Base-by-base conservation (phyloP, 257 asterid species). In the Solanum stenotomum region DNA sequence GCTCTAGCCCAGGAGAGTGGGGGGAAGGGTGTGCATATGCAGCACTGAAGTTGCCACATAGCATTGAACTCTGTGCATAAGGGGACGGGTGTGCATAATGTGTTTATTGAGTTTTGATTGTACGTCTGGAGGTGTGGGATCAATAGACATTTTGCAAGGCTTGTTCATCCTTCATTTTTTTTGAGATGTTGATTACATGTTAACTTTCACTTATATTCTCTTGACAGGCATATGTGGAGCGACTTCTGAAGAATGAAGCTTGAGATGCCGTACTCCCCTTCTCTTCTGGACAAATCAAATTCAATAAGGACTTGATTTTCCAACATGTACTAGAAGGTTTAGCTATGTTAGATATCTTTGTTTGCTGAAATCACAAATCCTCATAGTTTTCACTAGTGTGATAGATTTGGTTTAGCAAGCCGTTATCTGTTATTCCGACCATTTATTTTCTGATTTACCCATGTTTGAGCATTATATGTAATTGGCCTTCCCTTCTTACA, bases 211-310 rank as follows among this genome's bases (percentile, higher is more conserved):
- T 81, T 87, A 79, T 20, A 82, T 87, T 89, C 84, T 68, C 83
- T 87, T 71, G 90, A 93, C 98, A 95, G 98, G 98, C 98, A 12
- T 95, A 95, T 61, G 94, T 93, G 89, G 96, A 91, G 88, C 95
- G 96, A 79, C 85, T 89, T 91, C 89, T 83, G 65, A 95, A 94
- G 93, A 84, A 91, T 14, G 92, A 93, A 61, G 85, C 96, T 89
- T 93, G 94, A 91, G 87, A 74, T 81, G 52, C 90, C 68, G 37
- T 29, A 27, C 68, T 20, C 65, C 65, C 65, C 65, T 56, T 56
- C 65, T 56, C 65, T 56, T 56, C 65, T 56, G 65, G 65, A 20
- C 10, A 56, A 56, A 7, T 56, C 65, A 56, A 7, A 56, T 56
- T 20, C 65, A 56, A 20, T 20, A 56, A 42, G 84, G 84, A 46